A percentile compares a stretch with the other conserved stretches of the same genome.
phyloP scores from a whole-genome alignment of 495 filamentous ascomycete genomes.

The Aspergillus sparsus region DNA sequence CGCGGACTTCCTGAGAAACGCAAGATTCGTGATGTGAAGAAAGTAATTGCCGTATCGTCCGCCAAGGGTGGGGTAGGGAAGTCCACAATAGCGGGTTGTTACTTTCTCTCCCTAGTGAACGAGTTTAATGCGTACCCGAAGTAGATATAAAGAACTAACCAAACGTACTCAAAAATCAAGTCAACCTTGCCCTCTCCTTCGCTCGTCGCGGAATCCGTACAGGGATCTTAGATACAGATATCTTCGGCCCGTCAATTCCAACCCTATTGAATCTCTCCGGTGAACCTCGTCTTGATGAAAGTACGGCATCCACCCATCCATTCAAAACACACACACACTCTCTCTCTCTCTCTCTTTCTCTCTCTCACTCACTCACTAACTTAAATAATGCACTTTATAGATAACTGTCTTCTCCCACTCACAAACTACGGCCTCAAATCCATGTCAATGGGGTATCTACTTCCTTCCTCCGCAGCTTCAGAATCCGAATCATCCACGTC shows the following conservation, averaged over 20 bases:
- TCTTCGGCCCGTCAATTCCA: conserved; percentile 94
- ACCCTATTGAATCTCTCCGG: conserved; percentile 80
- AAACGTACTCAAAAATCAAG: conserved; percentile 37
- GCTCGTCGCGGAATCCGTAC: conserved; percentile 75
- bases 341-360: neutral
- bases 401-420: conserved; percentile 80
- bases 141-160: neutral
- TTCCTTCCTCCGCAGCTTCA: conserved; percentile 34
- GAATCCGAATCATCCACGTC: conserved; percentile 18
- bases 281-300: conserved; percentile 66
- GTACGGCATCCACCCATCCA: conserved; percentile 36
- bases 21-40: conserved; percentile 75
- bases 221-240: conserved; percentile 92
- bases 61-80: conserved; percentile 98
- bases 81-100: conserved; percentile 79
- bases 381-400: conserved; percentile 36
- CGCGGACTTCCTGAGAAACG: conserved; percentile 81
- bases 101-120: neutral
- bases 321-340: neutral
- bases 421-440: conserved; percentile 96
- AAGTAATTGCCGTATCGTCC: conserved; percentile 88
- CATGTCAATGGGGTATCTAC: conserved; percentile 97
- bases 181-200: conserved; percentile 85
- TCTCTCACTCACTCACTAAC: conserved; percentile 6
- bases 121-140: neutral